Evolutionary conservation across 768 basidiomycete species (phyloP), one percentile per base, ranked within the genome.

Genomic region (Leccinum disarticulatum): DNA sequence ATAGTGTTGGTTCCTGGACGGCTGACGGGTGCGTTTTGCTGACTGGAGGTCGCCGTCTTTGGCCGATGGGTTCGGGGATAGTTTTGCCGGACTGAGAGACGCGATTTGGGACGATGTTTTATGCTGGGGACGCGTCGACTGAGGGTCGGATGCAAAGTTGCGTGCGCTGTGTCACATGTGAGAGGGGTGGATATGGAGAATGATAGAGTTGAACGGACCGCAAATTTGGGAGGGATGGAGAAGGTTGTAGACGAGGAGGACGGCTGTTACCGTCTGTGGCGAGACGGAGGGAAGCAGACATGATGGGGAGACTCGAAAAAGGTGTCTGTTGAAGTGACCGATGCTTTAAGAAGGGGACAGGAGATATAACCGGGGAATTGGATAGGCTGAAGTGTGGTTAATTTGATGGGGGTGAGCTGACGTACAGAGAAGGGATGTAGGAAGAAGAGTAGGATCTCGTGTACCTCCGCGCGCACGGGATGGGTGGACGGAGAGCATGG

Each of bases 211-310:
- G 43, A 36, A 70, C 78, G 59, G 52, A 87, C 87, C 86, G 83
- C 62, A 89, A 77, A 69, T 88, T 88, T 9, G 88, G 88, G 65
- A 88, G 78, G 13, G 88, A 89, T 9, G 87, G 87, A 6, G 87
- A 85, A 55, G 84, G 83, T 56, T 84, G 84, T 38, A 86, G 76
- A 49, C 82, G 81, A 17, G 80, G 78, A 52, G 80, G 80, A 62
- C 78, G 78, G 30, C 61, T 46, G 53, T 27, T 54, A 53, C 59
- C 35, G 51, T 65, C 70, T 62, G 59, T 64, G 27, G 62, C 54
- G 47, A 54, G 55, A 59, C 69, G 70, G 56, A 68, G 62, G 60
- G 67, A 68, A 57, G 59, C 52, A 52, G 67, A 64, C 66, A 74
- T 74, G 74, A 60, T 70, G 70, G 57, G 54, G 46, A 65, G 31